Evolutionary conservation across 306 rosid species (phyloP), one percentile per base, ranked within the genome.

Genomic region (Potentilla sterilis): DNA sequence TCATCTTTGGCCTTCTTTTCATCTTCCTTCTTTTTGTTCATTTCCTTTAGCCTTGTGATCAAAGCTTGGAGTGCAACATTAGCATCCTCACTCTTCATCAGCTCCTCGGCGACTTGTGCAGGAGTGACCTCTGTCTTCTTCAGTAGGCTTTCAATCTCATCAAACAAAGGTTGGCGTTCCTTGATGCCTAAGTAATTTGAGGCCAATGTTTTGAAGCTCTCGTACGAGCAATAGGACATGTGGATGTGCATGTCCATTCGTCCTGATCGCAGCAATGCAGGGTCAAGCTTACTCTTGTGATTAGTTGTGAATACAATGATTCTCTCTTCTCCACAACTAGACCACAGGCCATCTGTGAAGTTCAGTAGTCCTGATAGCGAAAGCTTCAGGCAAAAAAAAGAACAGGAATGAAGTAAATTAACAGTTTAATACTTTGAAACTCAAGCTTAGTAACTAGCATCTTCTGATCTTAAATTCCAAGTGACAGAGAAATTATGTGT

Each of bases 231-330:
- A 21, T 88, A 92, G 34, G 92, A 85, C 96, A 90, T 88, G 82
- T 88, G 88, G 73, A 89, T 88, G 78, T 92, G 97, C 90, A 84
- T 86, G 89, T 92, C 97, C 97, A 92, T 92, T 73, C 97, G 84
- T 38, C 97, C 97, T 0, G 97, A 93, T 8, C 97, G 84, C 16
- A 92, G 63, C 59, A 92, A 83, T n/a, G 97, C 97, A 0, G 96
- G 88, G 73, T 92, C 97, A 32, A 92, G 85, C 61, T 89, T 88
- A 52, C 90, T 93, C 70, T 82, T 92, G 93, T 89, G 96, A 70
- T 92, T 92, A 1, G 97, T 92, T 0, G 97, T 92, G 85, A 92
- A 92, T 34, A 89, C 46, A 41, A 92, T 88, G 69, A 92, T 92
- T 49, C 97, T 88, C 69, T 92, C 97, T 69, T 85, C 86, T 42